Conservation (phyloP, 768 basidiomycete genomes). For the Rhizopogon vulgaris region DNA sequence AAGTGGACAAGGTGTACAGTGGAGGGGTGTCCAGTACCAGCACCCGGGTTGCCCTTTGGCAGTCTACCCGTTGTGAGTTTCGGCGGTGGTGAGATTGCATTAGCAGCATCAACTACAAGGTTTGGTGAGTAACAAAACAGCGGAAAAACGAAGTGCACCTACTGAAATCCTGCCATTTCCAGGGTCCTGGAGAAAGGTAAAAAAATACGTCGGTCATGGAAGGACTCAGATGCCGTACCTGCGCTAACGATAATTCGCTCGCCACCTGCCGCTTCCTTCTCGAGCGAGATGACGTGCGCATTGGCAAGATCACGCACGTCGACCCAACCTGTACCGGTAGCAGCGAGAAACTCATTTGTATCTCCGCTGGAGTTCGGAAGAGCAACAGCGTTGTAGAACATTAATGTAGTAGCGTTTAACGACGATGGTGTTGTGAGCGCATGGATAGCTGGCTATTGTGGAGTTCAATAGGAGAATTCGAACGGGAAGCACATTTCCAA, state of each 20-base stretch:
- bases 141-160: background rate
- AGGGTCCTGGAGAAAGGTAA: constrained; percentile 12
- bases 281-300: constrained; percentile 48
- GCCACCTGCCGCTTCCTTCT: constrained; percentile 44
- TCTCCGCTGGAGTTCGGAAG: constrained; percentile 13
- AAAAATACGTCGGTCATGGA: no score
- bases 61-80: constrained; percentile 20
- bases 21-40: constrained; percentile 18
- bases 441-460: constrained; percentile 37
- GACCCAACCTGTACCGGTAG: constrained; percentile 31
- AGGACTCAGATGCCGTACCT: constrained; percentile 15
- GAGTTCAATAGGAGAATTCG: background rate
- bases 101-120: constrained; percentile 31
- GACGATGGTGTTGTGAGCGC: constrained; percentile 27
- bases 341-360: constrained; percentile 19
- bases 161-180: constrained; percentile 29
- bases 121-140: background rate
- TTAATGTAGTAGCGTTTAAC: constrained; percentile 34
- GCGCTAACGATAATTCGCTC: constrained; percentile 50
- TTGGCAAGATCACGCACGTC: constrained; percentile 53
- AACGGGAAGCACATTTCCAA: background rate
- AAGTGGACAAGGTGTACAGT: constrained; percentile 24
- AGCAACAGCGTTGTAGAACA: constrained; percentile 30
- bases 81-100: constrained; percentile 25
- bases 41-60: constrained; percentile 29